Conservation (phyloP, 2,329 filamentous ascomycete genomes). For the Fusarium dlaminii region DNA sequence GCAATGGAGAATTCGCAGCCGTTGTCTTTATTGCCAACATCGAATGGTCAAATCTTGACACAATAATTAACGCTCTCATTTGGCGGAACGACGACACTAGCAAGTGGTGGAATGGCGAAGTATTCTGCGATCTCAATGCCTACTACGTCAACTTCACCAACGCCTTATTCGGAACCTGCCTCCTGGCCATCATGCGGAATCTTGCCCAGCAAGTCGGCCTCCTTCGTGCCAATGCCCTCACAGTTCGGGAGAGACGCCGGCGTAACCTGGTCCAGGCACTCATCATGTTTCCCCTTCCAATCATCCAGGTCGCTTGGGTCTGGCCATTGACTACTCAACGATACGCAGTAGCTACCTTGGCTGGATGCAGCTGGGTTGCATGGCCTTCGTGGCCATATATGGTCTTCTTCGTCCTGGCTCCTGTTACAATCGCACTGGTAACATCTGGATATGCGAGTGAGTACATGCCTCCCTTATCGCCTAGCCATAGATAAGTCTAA, state of each 20-base stretch:
- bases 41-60: constrained; percentile 58
- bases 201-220: constrained; percentile 61
- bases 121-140: constrained; percentile 63
- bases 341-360: constrained; percentile 59
- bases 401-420: constrained; percentile 59
- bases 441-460: constrained; percentile 60
- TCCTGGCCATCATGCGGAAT: constrained; percentile 65
- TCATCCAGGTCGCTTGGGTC: constrained; percentile 59
- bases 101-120: constrained; percentile 61
- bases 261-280: constrained; percentile 59
- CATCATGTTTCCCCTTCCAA: constrained; percentile 64
- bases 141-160: constrained; percentile 59
- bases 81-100: constrained; percentile 63
- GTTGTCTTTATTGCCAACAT: constrained; percentile 59
- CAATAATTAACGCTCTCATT: constrained; percentile 60
- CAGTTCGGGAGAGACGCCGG: constrained; percentile 52
- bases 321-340: constrained; percentile 59
- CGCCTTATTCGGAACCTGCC: constrained; percentile 59
- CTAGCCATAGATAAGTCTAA: neutral
- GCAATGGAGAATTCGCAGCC: constrained; percentile 64
- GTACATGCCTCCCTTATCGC: constrained; percentile 36
- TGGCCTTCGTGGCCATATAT: constrained; percentile 59
- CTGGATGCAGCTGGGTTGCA: constrained; percentile 59
- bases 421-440: constrained; percentile 53
- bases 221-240: constrained; percentile 52